Evolutionary conservation across 352 stramenopile genomes (phyloP).

Genomic region (Thalassiosira pacifica): DNA sequence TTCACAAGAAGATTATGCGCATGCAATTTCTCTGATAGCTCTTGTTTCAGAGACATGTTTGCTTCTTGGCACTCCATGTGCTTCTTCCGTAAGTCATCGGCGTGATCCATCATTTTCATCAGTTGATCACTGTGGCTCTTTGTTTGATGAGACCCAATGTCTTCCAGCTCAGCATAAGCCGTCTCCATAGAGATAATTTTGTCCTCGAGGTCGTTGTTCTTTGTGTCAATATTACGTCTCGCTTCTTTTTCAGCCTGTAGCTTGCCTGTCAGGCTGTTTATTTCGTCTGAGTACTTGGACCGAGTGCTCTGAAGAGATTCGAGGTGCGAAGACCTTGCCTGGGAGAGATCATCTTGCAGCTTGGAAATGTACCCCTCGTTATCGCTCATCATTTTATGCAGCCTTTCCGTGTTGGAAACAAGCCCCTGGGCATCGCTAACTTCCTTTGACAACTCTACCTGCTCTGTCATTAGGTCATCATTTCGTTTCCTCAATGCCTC

Average conservation of each 20-base stretch:
- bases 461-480: constrained; percentile 45
- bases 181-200: constrained; percentile 45
- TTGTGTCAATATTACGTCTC: constrained; percentile 32
- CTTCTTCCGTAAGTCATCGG: constrained; percentile 55
- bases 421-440: constrained; percentile 43
- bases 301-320: constrained; percentile 48
- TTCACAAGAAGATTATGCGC: constrained; percentile 20
- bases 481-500: constrained; percentile 49
- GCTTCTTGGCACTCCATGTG: constrained; percentile 40
- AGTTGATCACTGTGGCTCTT: constrained; percentile 53
- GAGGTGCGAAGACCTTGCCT: constrained; percentile 44
- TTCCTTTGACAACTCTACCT: constrained; percentile 48
- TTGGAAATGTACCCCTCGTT: constrained; percentile 61
- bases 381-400: constrained; percentile 57
- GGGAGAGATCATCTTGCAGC: constrained; percentile 59
- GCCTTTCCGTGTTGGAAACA: constrained; percentile 49
- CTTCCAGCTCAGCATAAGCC: constrained; percentile 33
- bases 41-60: constrained; percentile 32
- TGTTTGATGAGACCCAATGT: constrained; percentile 37
- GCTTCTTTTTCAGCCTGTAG: constrained; percentile 33
- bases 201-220: constrained; percentile 50
- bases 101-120: constrained; percentile 57
- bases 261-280: constrained; percentile 45
- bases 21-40: constrained; percentile 33
- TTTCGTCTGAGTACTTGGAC: constrained; percentile 54